phyloP scores from a whole-genome alignment of 805 yeast genomes.

The Wickerhamiella cacticola region DNA sequence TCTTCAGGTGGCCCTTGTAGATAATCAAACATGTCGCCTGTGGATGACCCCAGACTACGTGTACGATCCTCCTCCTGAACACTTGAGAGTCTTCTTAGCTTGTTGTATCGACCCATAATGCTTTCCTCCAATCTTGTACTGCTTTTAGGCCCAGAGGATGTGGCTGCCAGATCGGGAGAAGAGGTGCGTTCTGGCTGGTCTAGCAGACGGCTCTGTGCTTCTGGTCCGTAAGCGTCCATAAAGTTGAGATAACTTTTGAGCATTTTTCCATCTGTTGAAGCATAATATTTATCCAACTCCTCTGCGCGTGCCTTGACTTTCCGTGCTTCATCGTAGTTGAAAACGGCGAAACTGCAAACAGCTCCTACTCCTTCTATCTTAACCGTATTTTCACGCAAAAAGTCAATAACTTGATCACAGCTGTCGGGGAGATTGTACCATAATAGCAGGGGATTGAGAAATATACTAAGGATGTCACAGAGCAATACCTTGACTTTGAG shows the following conservation, averaged over 20 bases:
- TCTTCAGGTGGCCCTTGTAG: slow-evolving; percentile 7
- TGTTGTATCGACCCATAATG: slow-evolving; percentile 27
- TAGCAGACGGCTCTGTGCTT: not conserved
- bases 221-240: slow-evolving; percentile 61
- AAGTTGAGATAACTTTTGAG: slow-evolving; percentile 80
- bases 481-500: slow-evolving; percentile 57
- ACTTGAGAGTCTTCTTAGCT: slow-evolving; percentile 17
- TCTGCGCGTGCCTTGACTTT: slow-evolving; percentile 29
- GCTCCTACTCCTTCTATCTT: slow-evolving; percentile 92
- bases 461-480: slow-evolving; percentile 68
- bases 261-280: slow-evolving; percentile 69
- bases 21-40: slow-evolving; percentile 10
- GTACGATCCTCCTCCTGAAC: slow-evolving; percentile 16
- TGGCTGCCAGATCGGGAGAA: no score
- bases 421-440: slow-evolving; percentile 70
- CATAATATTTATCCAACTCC: slow-evolving; percentile 31
- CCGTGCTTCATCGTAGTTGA: slow-evolving; percentile 53
- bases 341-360: slow-evolving; percentile 89
- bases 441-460: slow-evolving; percentile 78
- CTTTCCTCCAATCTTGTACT: no score
- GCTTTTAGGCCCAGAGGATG: no score
- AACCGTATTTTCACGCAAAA: slow-evolving; percentile 77
- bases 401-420: slow-evolving; percentile 71
- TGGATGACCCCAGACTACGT: not conserved
- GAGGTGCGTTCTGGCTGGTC: no score